phyloP scores from a whole-genome alignment of 179 eudicot species.

The Nepenthes alata region DNA sequence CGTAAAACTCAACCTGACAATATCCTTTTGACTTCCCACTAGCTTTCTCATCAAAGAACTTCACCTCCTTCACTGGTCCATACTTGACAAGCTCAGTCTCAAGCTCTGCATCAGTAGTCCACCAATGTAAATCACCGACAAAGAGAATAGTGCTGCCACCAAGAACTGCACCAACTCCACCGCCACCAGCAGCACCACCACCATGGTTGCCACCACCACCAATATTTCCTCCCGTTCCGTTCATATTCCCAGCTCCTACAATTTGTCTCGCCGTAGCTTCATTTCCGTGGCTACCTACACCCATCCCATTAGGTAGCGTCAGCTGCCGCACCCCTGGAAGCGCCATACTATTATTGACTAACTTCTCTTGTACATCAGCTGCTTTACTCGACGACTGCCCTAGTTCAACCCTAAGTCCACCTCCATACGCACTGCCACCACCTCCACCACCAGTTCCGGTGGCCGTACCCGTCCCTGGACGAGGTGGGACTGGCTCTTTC shows the following conservation, averaged over 20 bases:
- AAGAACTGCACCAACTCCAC: constrained; percentile 28
- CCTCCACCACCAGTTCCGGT: constrained; percentile 17
- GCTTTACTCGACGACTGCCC: constrained; percentile 30
- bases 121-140: constrained; percentile 95
- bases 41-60: constrained; percentile 79
- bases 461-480: constrained; percentile 9
- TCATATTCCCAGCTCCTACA: constrained; percentile 34
- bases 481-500: constrained; percentile 14
- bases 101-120: constrained; percentile 89
- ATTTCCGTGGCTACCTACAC: constrained; percentile 28
- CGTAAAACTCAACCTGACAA: constrained; percentile 80
- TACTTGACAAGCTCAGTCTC: constrained; percentile 59
- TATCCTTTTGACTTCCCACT: constrained; percentile 94
- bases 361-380: constrained; percentile 29
- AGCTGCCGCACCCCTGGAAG: constrained; percentile 27
- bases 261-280: constrained; percentile 34
- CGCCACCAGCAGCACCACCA: constrained; percentile 21
- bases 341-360: constrained; percentile 16
- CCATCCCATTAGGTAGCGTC: constrained; percentile 13
- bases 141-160: constrained; percentile 34
- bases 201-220: constrained; percentile 11
- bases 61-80: constrained; percentile 75
- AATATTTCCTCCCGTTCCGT: constrained; percentile 28
- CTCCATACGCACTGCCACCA: constrained; percentile 21
- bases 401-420: constrained; percentile 59